Conservation (phyloP, 768 basidiomycete genomes). For the Tylopilus intermedius region DNA sequence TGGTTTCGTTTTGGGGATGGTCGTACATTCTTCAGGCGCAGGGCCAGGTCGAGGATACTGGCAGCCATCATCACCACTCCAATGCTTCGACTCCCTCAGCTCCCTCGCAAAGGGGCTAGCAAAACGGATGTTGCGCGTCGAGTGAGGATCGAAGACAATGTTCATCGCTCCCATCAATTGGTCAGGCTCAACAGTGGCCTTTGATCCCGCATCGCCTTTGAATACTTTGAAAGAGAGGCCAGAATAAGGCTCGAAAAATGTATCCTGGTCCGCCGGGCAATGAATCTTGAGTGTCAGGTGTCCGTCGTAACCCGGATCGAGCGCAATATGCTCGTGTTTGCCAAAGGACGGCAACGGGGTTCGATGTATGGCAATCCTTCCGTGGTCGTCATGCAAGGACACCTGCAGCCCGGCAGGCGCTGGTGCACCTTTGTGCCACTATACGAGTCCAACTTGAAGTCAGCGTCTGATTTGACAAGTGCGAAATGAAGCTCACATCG, state of each 20-base stretch:
- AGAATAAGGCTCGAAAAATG: slow-evolving; percentile 5
- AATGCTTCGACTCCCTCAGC: too few relatives aligned
- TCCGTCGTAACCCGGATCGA: slow-evolving; percentile 2
- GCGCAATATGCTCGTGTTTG: background rate
- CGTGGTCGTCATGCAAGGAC: slow-evolving; percentile 5
- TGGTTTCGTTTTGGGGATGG: too few relatives aligned
- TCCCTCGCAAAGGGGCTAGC: too few relatives aligned
- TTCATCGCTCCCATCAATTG: too few relatives aligned
- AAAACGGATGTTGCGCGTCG: too few relatives aligned
- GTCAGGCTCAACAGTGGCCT: too few relatives aligned
- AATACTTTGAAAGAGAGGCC: slow-evolving; percentile 4
- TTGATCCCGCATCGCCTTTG: background rate
- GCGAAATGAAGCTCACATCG: background rate
- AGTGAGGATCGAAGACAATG: too few relatives aligned
- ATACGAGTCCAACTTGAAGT: background rate
- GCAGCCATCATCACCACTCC: too few relatives aligned
- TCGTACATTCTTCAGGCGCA: too few relatives aligned
- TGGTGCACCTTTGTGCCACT: slow-evolving; percentile 3
- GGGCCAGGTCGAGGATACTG: too few relatives aligned
- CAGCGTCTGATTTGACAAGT: background rate
- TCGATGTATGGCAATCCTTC: background rate
- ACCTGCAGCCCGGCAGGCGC: background rate
- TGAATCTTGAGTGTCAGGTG: slow-evolving; percentile 5
- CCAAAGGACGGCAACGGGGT: background rate
- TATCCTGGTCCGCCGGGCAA: background rate